These are phyloP conservation scores for Hanseniaspora singularis DNA, from an alignment of 805 yeast genomes.

Conservation along the genomic window DNA sequence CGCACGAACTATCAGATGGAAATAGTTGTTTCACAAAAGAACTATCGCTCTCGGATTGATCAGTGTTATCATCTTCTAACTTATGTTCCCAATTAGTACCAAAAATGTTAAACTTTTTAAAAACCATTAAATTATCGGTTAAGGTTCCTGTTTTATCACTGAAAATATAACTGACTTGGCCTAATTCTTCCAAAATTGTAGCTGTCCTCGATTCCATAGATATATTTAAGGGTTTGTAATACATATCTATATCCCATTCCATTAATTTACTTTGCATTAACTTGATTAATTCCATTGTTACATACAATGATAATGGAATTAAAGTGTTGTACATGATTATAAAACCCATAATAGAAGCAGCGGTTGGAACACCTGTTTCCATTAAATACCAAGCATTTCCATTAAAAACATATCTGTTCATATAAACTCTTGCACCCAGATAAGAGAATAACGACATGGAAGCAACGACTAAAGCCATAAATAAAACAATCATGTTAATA, in stretches of 20 bases:
- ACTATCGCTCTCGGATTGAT: constrained; percentile 20
- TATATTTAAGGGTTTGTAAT: constrained; percentile 67
- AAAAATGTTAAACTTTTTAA: constrained; percentile 73
- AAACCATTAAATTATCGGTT: constrained; percentile 88
- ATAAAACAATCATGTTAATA: constrained; percentile 69
- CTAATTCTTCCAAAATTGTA: constrained; percentile 87
- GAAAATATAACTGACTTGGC: constrained; percentile 89
- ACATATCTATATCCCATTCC: constrained; percentile 92
- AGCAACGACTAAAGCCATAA: constrained; percentile 78
- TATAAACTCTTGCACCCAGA: constrained; percentile 56
- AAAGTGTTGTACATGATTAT: constrained; percentile 94
- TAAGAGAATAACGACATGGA: constrained; percentile 66
- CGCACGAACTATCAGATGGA: neutral
- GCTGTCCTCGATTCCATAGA: constrained; percentile 95
- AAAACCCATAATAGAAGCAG: constrained; percentile 88
- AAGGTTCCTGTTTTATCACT: constrained; percentile 96
- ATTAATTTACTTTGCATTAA: constrained; percentile 70
- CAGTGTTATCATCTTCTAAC: constrained; percentile 30
- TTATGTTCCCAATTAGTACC: constrained; percentile 89
- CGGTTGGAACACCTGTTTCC: constrained; percentile 65
- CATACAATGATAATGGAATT: constrained; percentile 88
- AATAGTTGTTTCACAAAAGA: constrained; percentile 17
- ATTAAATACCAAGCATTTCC: constrained; percentile 60
- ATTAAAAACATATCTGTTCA: constrained; percentile 29
- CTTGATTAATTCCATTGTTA: constrained; percentile 91